A percentile compares a stretch with the other conserved stretches of the same genome.
phyloP scores from a whole-genome alignment of 116 monocot genomes.

The Zostera marina region DNA sequence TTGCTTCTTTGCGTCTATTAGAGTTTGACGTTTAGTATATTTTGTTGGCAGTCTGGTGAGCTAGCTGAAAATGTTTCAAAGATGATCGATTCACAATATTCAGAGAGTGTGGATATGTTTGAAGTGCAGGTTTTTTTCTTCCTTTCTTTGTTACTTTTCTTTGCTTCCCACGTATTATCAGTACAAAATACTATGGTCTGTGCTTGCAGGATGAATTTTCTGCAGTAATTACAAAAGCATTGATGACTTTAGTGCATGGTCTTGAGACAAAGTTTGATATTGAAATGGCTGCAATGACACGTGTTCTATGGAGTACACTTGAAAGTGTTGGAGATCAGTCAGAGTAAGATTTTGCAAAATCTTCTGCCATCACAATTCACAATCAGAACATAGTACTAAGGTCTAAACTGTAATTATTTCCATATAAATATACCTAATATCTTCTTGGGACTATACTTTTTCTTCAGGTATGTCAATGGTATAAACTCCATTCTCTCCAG shows the following conservation, averaged over 20 bases:
- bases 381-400: neutral
- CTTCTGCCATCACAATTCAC: neutral
- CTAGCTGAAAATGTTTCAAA: conserved; percentile 96
- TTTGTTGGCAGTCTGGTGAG: conserved; percentile 65
- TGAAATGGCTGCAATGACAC: conserved; percentile 98
- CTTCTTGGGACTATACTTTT: neutral
- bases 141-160: neutral
- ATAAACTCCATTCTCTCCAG: conserved; percentile 79
- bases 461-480: conserved; percentile 88
- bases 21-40: neutral
- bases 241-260: conserved; percentile 86
- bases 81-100: conserved; percentile 74
- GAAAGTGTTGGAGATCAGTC: conserved; percentile 99
- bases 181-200: neutral
- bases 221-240: conserved; percentile 79
- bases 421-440: neutral
- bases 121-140: conserved; percentile 74
- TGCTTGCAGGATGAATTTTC: conserved; percentile 83
- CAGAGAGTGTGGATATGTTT: conserved; percentile 83
- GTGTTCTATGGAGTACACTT: conserved; percentile 87
- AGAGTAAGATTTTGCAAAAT: conserved; percentile 35
- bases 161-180: neutral
- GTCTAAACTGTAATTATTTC: neutral
- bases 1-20: neutral
- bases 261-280: conserved; percentile 95